A percentile compares a stretch with the other conserved stretches of the same genome.
These are phyloP conservation scores for Talaromyces sp. DNA, from an alignment of 2,329 filamentous ascomycete genomes.

Conservation along the genomic window DNA sequence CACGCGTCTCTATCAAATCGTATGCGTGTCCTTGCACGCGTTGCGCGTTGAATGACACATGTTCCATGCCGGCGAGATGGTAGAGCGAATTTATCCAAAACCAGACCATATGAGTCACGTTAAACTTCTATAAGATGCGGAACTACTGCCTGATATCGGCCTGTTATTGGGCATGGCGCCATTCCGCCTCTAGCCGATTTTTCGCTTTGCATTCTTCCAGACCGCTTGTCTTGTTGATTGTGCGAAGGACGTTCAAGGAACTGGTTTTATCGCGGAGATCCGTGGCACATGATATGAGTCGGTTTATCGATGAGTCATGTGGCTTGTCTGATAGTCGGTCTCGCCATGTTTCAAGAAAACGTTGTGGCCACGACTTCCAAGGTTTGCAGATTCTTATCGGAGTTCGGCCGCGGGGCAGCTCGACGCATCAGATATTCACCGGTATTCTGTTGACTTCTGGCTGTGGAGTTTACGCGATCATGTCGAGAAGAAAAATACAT, in stretches of 20 bases:
- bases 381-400: conserved; percentile 3
- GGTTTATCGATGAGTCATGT: not conserved
- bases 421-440: not conserved
- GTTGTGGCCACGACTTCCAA: not conserved
- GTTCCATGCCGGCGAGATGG: not conserved
- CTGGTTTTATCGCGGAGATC: not conserved
- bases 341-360: conserved; percentile 3
- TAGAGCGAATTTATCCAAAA: not conserved
- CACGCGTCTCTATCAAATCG: conserved; percentile 7
- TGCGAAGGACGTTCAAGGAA: not conserved
- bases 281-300: not conserved
- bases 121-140: not conserved
- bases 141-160: not conserved
- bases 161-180: conserved; percentile 3
- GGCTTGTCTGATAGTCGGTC: conserved; percentile 3
- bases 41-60: conserved; percentile 4
- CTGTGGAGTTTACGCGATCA: not conserved
- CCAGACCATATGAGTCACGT: not conserved
- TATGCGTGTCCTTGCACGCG: not conserved
- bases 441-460: not conserved
- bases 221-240: conserved; percentile 7
- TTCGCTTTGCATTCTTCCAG: not conserved
- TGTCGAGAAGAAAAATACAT: not conserved
- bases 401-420: not conserved
- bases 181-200: conserved; percentile 5